Percentiles rank a stretch among this genome's conserved stretches.
Conservation (phyloP, 371 early-diverging fungal species). For the Apophysomyces ossiformis region DNA sequence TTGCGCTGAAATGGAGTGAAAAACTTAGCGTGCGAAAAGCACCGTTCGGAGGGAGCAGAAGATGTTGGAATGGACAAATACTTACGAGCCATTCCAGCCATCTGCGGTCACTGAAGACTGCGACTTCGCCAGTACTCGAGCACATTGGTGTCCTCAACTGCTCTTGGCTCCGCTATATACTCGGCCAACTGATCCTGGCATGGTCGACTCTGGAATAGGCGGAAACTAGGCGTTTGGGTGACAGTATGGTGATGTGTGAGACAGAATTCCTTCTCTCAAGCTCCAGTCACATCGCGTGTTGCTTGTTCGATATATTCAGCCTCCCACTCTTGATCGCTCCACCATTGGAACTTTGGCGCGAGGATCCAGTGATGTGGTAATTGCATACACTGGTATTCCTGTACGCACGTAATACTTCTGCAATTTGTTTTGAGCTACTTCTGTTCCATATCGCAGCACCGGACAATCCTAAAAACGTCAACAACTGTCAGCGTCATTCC, state of each 20-base stretch:
- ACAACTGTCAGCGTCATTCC: neutral
- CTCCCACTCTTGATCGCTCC: conserved; percentile 9
- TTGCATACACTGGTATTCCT: conserved; percentile 17
- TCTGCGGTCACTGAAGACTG: no score
- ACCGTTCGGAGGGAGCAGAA: no score
- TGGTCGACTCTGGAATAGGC: neutral
- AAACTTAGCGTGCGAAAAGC: no score
- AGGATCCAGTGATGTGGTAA: conserved; percentile 28
- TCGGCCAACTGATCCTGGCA: neutral
- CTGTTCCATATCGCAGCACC: neutral
- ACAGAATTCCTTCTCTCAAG: neutral
- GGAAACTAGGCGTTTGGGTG: neutral
- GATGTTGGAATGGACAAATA: no score
- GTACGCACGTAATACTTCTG: conserved; percentile 9
- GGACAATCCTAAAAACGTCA: neutral
- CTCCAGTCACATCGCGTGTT: neutral
- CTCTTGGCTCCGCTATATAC: neutral
- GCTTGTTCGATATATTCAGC: neutral
- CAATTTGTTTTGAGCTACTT: conserved; percentile 16
- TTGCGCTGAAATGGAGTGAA: no score
- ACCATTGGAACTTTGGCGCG: conserved; percentile 23
- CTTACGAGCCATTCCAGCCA: no score
- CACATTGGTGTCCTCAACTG: no score
- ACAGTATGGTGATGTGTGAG: neutral
- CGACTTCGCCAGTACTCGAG: no score